Conservation (phyloP, 1,139 yeast species). For the Sugiyamaella paludigena region DNA sequence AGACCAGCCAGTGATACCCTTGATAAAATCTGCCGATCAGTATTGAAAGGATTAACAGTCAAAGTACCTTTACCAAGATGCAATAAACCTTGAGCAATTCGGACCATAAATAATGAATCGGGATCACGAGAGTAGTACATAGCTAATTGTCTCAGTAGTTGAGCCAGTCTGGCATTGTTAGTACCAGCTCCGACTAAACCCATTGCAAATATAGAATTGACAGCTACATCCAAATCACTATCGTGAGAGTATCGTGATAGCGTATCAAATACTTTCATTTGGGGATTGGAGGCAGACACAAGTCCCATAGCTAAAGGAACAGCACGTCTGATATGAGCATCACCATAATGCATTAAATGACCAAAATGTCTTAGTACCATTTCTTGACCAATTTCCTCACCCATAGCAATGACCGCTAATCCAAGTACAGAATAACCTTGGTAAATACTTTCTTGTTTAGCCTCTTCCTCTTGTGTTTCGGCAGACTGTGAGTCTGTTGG, state of each 20-base stretch:
- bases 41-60: constrained; percentile 83
- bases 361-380: constrained; percentile 97
- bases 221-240: constrained; percentile 90
- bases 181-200: constrained; percentile 99
- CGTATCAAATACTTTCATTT: constrained; percentile 96
- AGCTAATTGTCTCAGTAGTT: constrained; percentile 89
- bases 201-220: constrained; percentile 94
- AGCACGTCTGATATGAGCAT: constrained; percentile 84
- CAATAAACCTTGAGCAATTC: constrained; percentile 91
- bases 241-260: constrained; percentile 95
- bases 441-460: constrained; percentile 56
- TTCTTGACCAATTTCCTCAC: constrained; percentile 97
- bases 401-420: constrained; percentile 92
- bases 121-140: constrained; percentile 89
- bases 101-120: constrained; percentile 86
- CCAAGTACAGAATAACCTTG: constrained; percentile 94
- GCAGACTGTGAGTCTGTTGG: constrained; percentile 28
- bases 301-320: constrained; percentile 98
- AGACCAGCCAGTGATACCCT: constrained; percentile 89
- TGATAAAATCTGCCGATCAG: constrained; percentile 83
- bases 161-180: constrained; percentile 96
- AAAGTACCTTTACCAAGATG: constrained; percentile 96
- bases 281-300: constrained; percentile 89
- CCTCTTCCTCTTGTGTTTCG: constrained; percentile 35
- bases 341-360: constrained; percentile 97